These are phyloP conservation scores for Eucommia ulmoides DNA, from an alignment of 257 asterid genomes.

Conservation along the genomic window DNA sequence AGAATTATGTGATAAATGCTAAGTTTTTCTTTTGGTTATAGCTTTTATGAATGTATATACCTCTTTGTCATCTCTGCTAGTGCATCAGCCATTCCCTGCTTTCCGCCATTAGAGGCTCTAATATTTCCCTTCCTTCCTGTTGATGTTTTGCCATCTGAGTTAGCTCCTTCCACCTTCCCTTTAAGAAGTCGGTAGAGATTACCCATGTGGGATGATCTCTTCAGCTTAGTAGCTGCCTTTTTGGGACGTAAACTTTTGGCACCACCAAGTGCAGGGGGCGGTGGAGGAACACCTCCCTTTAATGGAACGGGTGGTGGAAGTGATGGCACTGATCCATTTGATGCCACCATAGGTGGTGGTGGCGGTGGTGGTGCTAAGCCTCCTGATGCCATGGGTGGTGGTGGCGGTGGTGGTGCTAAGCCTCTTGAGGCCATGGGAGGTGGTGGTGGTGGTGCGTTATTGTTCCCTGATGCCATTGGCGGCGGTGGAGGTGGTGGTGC, in stretches of 20 bases:
- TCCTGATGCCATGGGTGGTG: conserved; percentile 14
- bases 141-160: conserved; percentile 29
- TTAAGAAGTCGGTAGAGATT: conserved; percentile 73
- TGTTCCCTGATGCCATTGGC: conserved; percentile 15
- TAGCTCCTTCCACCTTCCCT: conserved; percentile 80
- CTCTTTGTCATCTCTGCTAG: conserved; percentile 92
- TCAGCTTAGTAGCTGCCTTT: conserved; percentile 50
- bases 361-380: conserved; percentile 27
- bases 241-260: conserved; percentile 27
- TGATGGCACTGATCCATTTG: conserved; percentile 41
- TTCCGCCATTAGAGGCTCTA: conserved; percentile 39
- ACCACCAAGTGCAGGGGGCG: conserved; percentile 50
- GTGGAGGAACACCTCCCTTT: conserved; percentile 41
- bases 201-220: conserved; percentile 87
- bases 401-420: conserved; percentile 5
- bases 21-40: background rate
- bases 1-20: too few species aligned
- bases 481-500: conserved; percentile 22
- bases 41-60: conserved; percentile 14
- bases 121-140: conserved; percentile 39
- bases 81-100: conserved; percentile 96
- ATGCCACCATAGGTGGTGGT: conserved; percentile 33
- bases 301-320: conserved; percentile 12
- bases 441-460: conserved; percentile 15
- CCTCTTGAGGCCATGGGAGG: conserved; percentile 10